These are phyloP conservation scores for Coemansia sp. DNA, from an alignment of 192 early-diverging fungal genomes.

Conservation along the genomic window DNA sequence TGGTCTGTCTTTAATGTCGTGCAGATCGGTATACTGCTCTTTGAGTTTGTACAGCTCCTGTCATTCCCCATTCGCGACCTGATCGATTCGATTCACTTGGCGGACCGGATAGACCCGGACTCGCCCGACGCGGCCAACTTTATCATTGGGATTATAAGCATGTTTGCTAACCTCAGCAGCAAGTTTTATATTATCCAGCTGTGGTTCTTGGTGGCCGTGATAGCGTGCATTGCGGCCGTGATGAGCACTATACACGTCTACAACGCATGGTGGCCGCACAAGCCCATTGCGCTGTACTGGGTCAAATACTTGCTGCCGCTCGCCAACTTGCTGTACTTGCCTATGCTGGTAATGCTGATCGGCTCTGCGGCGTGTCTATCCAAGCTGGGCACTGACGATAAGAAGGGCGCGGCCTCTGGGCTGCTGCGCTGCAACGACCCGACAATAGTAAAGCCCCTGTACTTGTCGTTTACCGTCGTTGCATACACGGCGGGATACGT, in stretches of 20 bases:
- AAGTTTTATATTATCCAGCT: slow-evolving; percentile 52
- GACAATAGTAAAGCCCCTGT: slow-evolving; percentile 55
- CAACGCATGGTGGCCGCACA: slow-evolving; percentile 39
- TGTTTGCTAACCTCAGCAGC: slow-evolving; percentile 54
- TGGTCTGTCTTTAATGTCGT: slow-evolving; percentile 64
- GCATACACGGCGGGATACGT: slow-evolving; percentile 66
- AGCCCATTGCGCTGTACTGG: slow-evolving; percentile 51
- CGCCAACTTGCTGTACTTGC: slow-evolving; percentile 55
- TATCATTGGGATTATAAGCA: slow-evolving; percentile 45
- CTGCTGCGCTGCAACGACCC: slow-evolving; percentile 55
- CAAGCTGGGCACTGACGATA: slow-evolving; percentile 39
- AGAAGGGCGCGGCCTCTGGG: slow-evolving; percentile 33
- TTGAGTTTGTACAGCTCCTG: slow-evolving; percentile 78
- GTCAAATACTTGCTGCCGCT: slow-evolving; percentile 55
- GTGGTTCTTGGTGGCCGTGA: slow-evolving; percentile 49
- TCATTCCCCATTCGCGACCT: slow-evolving; percentile 78
- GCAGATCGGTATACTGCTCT: slow-evolving; percentile 66
- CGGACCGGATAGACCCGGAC: slow-evolving; percentile 7
- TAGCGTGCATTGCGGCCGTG: slow-evolving; percentile 29
- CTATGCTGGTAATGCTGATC: slow-evolving; percentile 56
- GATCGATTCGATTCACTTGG: slow-evolving; percentile 48
- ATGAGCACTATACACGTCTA: slow-evolving; percentile 37
- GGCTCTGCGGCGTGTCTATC: slow-evolving; percentile 55
- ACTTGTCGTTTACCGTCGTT: slow-evolving; percentile 59
- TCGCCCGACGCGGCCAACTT: slow-evolving; percentile 39